Conservation (phyloP, 371 early-diverging fungal species). For the Circinella umbellata region DNA sequence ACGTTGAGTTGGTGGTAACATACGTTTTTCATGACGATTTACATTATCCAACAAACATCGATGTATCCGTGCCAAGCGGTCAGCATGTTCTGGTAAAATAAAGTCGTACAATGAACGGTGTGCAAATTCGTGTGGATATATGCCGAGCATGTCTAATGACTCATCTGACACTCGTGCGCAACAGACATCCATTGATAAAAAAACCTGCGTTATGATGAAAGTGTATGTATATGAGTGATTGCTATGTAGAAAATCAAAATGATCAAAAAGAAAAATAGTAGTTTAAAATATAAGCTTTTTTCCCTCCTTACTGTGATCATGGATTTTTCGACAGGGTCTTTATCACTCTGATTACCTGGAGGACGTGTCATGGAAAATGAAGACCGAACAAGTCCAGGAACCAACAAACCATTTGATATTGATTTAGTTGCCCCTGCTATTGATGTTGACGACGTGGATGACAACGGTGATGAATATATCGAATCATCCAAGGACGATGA, state of each 20-base stretch:
- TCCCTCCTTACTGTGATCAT: constrained; percentile 16
- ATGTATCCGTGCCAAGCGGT: constrained; percentile 49
- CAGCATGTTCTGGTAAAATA: constrained; percentile 47
- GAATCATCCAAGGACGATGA: background rate
- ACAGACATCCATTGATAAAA: constrained; percentile 59
- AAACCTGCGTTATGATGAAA: constrained; percentile 17
- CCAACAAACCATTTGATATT: background rate
- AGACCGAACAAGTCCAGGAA: constrained; percentile 3
- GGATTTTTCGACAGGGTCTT: background rate
- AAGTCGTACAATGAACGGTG: constrained; percentile 63
- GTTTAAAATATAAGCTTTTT: too few species aligned
- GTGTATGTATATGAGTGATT: too few species aligned
- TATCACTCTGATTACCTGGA: background rate
- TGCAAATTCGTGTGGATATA: constrained; percentile 63
- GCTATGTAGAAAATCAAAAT: too few species aligned
- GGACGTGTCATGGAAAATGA: constrained; percentile 12
- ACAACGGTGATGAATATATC: background rate
- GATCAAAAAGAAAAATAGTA: too few species aligned
- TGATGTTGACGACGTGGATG: background rate
- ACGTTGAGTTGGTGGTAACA: constrained; percentile 49
- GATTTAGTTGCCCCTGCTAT: background rate
- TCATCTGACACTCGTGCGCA: constrained; percentile 66
- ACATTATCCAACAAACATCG: constrained; percentile 53
- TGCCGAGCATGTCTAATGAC: constrained; percentile 56
- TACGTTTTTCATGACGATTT: constrained; percentile 13